These are phyloP conservation scores for Cyclostephanos invisitatus DNA, from an alignment of 108 stramenopile genomes.

Conservation along the genomic window DNA sequence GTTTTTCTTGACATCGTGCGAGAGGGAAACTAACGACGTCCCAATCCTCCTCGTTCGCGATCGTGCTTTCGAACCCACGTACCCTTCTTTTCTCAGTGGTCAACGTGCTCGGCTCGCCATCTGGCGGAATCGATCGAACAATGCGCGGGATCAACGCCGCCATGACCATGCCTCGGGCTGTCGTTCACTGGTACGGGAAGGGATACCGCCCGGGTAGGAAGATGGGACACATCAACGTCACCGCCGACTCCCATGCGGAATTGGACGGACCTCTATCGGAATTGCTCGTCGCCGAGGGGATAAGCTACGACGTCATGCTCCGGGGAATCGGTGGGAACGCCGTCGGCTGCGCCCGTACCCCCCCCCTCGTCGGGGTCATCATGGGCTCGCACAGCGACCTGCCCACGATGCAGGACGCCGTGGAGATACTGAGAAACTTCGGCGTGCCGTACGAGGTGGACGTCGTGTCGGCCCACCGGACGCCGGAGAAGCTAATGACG, in stretches of 20 bases:
- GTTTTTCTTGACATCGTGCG: constrained; percentile 6
- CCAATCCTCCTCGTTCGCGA: constrained; percentile 9
- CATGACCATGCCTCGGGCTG: constrained; percentile 77
- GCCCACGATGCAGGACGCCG: constrained; percentile 94
- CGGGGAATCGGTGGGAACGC: neutral
- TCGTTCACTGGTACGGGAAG: constrained; percentile 99
- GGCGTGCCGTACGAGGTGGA: constrained; percentile 93
- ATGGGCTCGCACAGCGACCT: constrained; percentile 99
- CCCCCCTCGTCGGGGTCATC: constrained; percentile 93
- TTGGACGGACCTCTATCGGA: constrained; percentile 57
- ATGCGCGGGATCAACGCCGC: constrained; percentile 83
- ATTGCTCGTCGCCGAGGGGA: constrained; percentile 66
- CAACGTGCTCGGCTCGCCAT: constrained; percentile 82
- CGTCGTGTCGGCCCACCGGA: constrained; percentile 98
- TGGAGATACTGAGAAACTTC: constrained; percentile 88
- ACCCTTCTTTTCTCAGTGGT: constrained; percentile 54
- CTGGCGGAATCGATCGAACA: constrained; percentile 74
- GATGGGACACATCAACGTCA: constrained; percentile 97
- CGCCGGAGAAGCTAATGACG: constrained; percentile 89
- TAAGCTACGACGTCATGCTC: constrained; percentile 65
- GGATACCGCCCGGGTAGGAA: constrained; percentile 91
- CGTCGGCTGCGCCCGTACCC: constrained; percentile 44
- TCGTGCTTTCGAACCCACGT: neutral
- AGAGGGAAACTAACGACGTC: constrained; percentile 2
- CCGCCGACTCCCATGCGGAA: constrained; percentile 80